Percentiles rank a stretch among this genome's conserved stretches.
phyloP scores from a whole-genome alignment of 345 rosid species.

The Eutrema yunnanense region DNA sequence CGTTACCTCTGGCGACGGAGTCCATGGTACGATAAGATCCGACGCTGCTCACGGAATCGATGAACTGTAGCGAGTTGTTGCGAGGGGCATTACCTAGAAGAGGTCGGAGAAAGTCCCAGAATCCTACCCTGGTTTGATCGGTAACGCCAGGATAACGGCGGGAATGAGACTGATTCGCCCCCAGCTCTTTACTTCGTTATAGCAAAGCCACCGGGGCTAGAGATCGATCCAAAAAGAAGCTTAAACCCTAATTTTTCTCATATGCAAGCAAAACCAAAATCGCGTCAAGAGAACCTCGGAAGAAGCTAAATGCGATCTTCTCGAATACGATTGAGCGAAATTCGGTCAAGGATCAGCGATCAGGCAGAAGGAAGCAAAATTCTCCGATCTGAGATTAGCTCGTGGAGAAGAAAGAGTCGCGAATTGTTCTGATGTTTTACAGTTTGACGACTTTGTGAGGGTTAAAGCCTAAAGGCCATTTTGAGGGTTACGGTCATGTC shows the following conservation, averaged over 20 bases:
- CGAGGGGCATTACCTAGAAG: conserved; percentile 49
- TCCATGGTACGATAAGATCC: conserved; percentile 50
- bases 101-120: conserved; percentile 58
- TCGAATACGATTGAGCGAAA: neutral
- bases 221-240: conserved; percentile 2
- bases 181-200: conserved; percentile 57
- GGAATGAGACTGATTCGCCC: conserved; percentile 88
- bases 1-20: conserved; percentile 18
- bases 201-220: conserved; percentile 29
- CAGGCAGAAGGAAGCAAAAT: neutral
- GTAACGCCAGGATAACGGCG: conserved; percentile 56
- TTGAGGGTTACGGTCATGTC: neutral
- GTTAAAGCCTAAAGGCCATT: conserved; percentile 5
- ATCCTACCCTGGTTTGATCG: conserved; percentile 55
- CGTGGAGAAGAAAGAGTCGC: conserved; percentile 12
- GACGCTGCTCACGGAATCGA: conserved; percentile 37
- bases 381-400: conserved; percentile 4
- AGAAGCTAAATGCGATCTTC: neutral
- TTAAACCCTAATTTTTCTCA: conserved; percentile 32
- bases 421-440: conserved; percentile 11
- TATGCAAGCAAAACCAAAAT: neutral
- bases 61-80: conserved; percentile 44
- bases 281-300: neutral
- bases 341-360: neutral
- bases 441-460: conserved; percentile 13